Evolutionary conservation across 2,329 filamentous ascomycete genomes (phyloP), one percentile per base, ranked within the genome.

Genomic region (Claviceps pusilla): DNA sequence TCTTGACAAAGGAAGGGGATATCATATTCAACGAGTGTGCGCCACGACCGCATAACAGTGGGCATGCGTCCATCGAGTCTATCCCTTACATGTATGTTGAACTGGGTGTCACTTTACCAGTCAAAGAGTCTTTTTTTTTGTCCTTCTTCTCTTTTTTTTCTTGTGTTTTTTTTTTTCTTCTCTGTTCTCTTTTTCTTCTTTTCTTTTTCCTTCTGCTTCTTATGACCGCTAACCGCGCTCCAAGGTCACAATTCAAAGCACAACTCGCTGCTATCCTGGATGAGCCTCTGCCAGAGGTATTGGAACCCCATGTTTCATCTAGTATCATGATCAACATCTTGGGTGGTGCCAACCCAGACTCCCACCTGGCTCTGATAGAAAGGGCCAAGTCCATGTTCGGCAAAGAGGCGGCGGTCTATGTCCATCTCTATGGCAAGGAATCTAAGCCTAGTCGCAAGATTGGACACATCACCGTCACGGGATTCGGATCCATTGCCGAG

Each of bases 41-140:
- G 0, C 88, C 87, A 12, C 77, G 88, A 16, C 73, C 74, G 55
- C 90, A 96, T 71, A 96, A 96, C 72, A 94, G 88, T 0, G 93
- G 93, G 0, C 93, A 97, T 70, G 91, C 90, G 70, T 95, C 87
- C 3, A 97, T 97, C 59, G 91, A 98, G 72, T 87, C 88, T 4
- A 88, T 93, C 50, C 83, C 84, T 0, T 80, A 91, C 57, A 76
- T 84, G 72, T 61, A 33, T 50, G 56, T 45, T 29, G 35, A 12
- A 48, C 7, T 33, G 46, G 46, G 14, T 14, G 46, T 9, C 46
- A 19, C 4, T 31, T 10, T n/a, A 3, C 11, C 24, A 31, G 45
- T 16, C 14, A 6, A 29, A 47, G 11, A 11, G 28, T 7, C 16
- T 29, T 37, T 37, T 4, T 46, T 48, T 33, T 33, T 33, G 4